Evolutionary conservation across 2,329 filamentous ascomycete genomes (phyloP).

Genomic region (Botrytis fragariae): DNA sequence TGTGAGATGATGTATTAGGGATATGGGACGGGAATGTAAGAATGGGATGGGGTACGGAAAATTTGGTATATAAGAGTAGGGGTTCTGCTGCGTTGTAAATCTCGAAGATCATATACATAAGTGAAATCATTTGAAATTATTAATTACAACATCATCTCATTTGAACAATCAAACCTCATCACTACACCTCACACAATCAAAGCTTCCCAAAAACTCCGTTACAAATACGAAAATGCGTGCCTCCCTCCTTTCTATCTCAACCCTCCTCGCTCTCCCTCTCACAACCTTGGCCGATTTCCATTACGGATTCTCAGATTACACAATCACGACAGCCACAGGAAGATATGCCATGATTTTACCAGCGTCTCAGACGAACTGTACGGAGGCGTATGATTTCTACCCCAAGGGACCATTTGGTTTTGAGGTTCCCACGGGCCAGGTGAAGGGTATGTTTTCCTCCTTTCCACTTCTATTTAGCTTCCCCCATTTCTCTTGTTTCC

Average conservation of each 20-base stretch:
- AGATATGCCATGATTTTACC: conserved; percentile 14
- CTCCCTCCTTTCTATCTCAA: neutral
- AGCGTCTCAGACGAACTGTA: conserved; percentile 1
- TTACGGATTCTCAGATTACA: conserved; percentile 1
- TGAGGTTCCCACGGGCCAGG: neutral
- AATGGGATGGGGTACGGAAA: neutral
- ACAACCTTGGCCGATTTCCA: conserved; percentile 10
- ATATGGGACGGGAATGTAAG: neutral
- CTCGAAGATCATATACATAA: neutral
- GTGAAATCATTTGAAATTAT: neutral
- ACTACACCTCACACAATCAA: neutral
- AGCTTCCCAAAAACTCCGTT: neutral
- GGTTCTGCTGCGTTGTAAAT: conserved; percentile 1
- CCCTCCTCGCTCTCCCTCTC: neutral
- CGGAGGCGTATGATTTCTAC: neutral
- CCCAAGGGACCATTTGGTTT: conserved; percentile 10
- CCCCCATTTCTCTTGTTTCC: too few relatives aligned
- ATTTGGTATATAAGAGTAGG: neutral
- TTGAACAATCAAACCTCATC: neutral
- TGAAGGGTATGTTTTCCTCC: neutral
- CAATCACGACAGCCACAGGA: neutral
- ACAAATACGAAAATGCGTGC: neutral
- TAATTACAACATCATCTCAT: neutral
- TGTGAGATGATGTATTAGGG: neutral
- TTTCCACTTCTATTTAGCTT: neutral